Conservation (phyloP, 73 alveolate genomes). For the Effrenium voratum region DNA sequence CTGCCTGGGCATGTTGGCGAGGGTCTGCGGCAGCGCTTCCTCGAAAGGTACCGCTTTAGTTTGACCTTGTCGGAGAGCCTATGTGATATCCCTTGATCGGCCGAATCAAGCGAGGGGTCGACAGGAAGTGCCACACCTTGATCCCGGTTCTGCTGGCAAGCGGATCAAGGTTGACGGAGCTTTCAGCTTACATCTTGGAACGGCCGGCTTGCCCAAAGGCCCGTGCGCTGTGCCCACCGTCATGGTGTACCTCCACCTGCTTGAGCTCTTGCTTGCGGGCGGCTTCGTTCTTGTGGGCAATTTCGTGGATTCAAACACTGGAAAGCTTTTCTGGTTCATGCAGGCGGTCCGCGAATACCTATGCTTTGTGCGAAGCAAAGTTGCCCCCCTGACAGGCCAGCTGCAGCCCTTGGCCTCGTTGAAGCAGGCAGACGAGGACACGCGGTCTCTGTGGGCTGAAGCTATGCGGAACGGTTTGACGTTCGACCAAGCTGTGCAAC, state of each 20-base stretch:
- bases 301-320: background rate
- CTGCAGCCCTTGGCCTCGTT: background rate
- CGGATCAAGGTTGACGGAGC: background rate
- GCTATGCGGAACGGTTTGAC: background rate
- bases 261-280: background rate
- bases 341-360: background rate
- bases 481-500: background rate
- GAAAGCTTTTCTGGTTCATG: background rate
- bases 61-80: background rate
- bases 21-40: background rate
- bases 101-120: background rate
- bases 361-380: background rate
- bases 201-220: background rate
- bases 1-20: background rate
- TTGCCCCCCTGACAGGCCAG: background rate
- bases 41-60: background rate
- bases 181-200: background rate
- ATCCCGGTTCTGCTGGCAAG: background rate
- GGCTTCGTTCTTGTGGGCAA: background rate
- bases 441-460: background rate
- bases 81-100: background rate
- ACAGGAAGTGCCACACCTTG: background rate
- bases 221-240: background rate
- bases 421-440: background rate
- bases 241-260: background rate